Conservation (phyloP, 768 basidiomycete species). For the Suillus variegatus region DNA sequence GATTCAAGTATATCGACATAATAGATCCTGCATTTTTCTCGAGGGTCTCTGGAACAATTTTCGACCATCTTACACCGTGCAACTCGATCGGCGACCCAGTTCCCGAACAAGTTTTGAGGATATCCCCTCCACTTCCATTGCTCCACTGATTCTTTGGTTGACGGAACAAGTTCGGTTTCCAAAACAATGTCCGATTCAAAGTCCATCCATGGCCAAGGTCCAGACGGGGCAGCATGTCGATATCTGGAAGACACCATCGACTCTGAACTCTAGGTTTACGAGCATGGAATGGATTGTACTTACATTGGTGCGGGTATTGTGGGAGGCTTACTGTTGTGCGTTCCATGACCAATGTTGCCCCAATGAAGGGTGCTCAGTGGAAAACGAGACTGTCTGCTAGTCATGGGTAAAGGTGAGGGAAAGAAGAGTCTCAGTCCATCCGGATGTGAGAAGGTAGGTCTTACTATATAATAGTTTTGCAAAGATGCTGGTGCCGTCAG, state of each 20-base stretch:
- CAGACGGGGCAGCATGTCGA: slow-evolving; percentile 44
- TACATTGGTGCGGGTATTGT: slow-evolving; percentile 30
- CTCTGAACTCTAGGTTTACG: background rate
- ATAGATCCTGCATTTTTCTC: slow-evolving; percentile 18
- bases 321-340: slow-evolving; percentile 4
- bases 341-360: background rate
- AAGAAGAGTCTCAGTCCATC: background rate
- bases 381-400: background rate
- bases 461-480: background rate
- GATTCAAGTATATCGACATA: slow-evolving; percentile 42
- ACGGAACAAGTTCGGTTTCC: slow-evolving; percentile 13
- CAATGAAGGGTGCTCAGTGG: background rate
- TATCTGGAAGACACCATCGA: slow-evolving; percentile 12
- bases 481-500: background rate
- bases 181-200: background rate
- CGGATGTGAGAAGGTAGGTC: background rate
- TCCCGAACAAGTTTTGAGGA: slow-evolving; percentile 48
- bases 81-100: slow-evolving; percentile 46
- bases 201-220: slow-evolving; percentile 33
- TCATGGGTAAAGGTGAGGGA: background rate
- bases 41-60: background rate
- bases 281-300: background rate
- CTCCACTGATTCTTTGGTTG: background rate
- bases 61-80: slow-evolving; percentile 24
- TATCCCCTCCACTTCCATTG: slow-evolving; percentile 32